phyloP scores from a whole-genome alignment of 1,284 basidiomycete species.

The Pascua guehoae region DNA sequence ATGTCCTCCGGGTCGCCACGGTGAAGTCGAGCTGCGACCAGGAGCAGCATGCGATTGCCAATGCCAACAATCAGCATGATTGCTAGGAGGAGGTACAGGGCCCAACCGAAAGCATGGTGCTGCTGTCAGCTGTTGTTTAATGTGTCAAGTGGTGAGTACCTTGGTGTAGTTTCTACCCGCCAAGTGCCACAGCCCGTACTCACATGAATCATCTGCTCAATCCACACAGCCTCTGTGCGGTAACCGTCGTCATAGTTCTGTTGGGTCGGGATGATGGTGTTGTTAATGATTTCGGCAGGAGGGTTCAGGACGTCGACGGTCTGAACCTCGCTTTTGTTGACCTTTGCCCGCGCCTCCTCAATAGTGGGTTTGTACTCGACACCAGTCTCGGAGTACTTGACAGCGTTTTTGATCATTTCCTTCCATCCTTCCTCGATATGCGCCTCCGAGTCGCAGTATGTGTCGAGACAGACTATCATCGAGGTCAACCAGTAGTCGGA shows the following conservation, averaged over 20 bases:
- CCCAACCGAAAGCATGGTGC: constrained; percentile 25
- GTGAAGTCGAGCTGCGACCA: neutral
- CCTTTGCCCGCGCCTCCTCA: too few species aligned
- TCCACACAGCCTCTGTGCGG: neutral
- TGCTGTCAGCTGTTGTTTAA: constrained; percentile 2
- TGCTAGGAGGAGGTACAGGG: constrained; percentile 21
- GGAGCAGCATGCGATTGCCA: constrained; percentile 5
- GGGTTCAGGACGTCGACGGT: too few species aligned
- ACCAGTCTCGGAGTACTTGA: too few species aligned
- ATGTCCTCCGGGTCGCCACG: constrained; percentile 1
- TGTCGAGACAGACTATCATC: too few species aligned
- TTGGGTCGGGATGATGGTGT: neutral
- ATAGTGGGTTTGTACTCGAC: too few species aligned
- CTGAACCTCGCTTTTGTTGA: too few species aligned
- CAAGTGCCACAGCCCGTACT: neutral
- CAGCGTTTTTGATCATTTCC: too few species aligned
- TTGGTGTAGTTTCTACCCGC: too few species aligned
- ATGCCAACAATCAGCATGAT: constrained; percentile 17
- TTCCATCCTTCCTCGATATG: too few species aligned
- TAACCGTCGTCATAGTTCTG: constrained; percentile 7
- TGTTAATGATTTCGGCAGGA: neutral
- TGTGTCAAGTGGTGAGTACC: too few species aligned
- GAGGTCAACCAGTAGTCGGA: too few species aligned
- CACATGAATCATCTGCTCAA: neutral
- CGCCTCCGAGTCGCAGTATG: too few species aligned